These are phyloP conservation scores for Lasiosphaeriaceae sp. DNA, from an alignment of 495 filamentous ascomycete genomes.

Conservation along the genomic window DNA sequence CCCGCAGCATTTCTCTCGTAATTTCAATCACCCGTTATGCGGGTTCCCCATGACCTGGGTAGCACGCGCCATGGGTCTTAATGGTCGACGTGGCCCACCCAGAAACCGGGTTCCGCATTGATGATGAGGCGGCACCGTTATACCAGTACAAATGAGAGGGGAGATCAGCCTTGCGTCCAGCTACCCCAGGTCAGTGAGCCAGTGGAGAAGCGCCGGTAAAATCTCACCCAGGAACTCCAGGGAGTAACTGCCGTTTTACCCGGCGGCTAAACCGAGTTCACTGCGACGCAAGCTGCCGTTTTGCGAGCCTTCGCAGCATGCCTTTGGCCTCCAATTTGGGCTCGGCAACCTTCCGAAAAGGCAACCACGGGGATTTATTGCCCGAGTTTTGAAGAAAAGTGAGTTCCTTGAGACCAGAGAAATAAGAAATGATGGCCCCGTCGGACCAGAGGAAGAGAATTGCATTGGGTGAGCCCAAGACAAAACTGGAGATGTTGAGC, in stretches of 20 bases:
- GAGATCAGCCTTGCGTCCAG: slow-evolving; percentile 9
- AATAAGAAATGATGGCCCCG: no score
- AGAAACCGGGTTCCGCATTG: slow-evolving; percentile 16
- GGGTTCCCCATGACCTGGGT: background rate
- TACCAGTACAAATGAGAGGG: slow-evolving; percentile 14
- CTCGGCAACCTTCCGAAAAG: background rate
- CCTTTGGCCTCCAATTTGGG: background rate
- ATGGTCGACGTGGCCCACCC: background rate
- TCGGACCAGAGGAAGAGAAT: no score
- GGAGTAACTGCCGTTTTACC: slow-evolving; percentile 18
- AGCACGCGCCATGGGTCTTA: background rate
- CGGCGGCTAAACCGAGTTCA: slow-evolving; percentile 15
- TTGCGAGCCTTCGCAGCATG: background rate
- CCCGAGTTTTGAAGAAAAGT: background rate
- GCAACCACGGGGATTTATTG: background rate
- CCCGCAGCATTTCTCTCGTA: background rate
- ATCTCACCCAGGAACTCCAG: background rate
- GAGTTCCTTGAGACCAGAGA: no score
- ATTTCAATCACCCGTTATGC: background rate
- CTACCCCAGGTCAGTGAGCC: background rate
- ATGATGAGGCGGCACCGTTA: background rate
- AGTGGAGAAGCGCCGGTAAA: background rate
- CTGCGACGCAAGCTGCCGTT: slow-evolving; percentile 8
- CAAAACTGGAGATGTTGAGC: no score
- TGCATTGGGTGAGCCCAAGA: no score